These are phyloP conservation scores for Penicillium sclerotiorum DNA, from an alignment of 2,329 filamentous ascomycete genomes.

Conservation along the genomic window DNA sequence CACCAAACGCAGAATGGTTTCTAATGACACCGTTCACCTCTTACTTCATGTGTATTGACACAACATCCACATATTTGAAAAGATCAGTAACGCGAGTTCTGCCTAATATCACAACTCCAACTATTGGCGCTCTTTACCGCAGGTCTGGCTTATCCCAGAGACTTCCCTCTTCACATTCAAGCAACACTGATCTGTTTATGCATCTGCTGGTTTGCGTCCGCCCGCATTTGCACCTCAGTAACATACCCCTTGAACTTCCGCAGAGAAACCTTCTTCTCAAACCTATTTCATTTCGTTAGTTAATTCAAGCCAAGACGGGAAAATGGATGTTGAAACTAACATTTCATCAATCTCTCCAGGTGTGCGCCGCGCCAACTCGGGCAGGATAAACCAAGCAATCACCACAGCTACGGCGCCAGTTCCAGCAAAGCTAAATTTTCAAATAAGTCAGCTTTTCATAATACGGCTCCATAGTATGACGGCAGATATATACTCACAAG, in stretches of 20 bases:
- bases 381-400: conserved; percentile 52
- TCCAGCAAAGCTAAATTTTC: conserved; percentile 36
- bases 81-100: no score
- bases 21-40: no score
- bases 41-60: no score
- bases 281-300: conserved; percentile 15
- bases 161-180: background rate
- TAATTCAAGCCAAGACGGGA: background rate
- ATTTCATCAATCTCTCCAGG: conserved; percentile 53
- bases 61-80: no score
- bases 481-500: no score
- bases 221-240: conserved; percentile 38
- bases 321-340: conserved; percentile 13
- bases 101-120: no score
- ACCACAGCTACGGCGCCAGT: conserved; percentile 32
- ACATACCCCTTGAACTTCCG: conserved; percentile 42
- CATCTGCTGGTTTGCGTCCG: conserved; percentile 20
- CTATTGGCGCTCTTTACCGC: no score
- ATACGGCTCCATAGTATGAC: background rate
- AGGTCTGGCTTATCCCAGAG: no score
- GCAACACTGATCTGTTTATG: conserved; percentile 11
- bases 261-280: conserved; percentile 41
- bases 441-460: conserved; percentile 4
- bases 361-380: conserved; percentile 55
- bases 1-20: no score